Evolutionary conservation across 2,329 filamentous ascomycete genomes (phyloP).

Genomic region (Ascochyta lentis): DNA sequence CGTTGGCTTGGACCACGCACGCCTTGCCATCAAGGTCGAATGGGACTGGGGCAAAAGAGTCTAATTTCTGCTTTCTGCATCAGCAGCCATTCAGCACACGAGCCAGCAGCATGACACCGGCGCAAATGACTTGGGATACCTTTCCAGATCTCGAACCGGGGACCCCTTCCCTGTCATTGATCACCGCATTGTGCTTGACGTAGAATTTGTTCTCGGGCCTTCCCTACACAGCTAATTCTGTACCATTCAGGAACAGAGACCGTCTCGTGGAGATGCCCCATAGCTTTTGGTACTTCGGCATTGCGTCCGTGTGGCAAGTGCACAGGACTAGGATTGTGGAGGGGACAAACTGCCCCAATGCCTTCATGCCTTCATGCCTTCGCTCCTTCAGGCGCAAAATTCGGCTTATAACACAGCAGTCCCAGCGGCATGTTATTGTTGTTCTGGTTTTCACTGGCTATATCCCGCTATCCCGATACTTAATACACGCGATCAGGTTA

Average conservation of each 20-base stretch:
- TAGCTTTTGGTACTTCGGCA: slow-evolving; percentile 49
- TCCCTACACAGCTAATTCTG: slow-evolving; percentile 51
- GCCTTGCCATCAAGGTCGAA: slow-evolving; percentile 16
- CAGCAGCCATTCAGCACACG: slow-evolving; percentile 51
- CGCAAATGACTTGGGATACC: slow-evolving; percentile 45
- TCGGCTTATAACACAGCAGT: slow-evolving; percentile 49
- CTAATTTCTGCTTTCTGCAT: slow-evolving; percentile 46
- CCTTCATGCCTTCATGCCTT: slow-evolving; percentile 51
- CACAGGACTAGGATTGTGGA: slow-evolving; percentile 49
- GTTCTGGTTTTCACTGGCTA: slow-evolving; percentile 33
- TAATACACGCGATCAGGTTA: slow-evolving; percentile 49
- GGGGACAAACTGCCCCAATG: slow-evolving; percentile 47
- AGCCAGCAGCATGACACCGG: slow-evolving; percentile 46
- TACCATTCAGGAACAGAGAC: slow-evolving; percentile 52
- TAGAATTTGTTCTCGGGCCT: slow-evolving; percentile 51
- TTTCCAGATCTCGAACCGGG: slow-evolving; percentile 49
- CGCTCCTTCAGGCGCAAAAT: slow-evolving; percentile 44
- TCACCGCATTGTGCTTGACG: slow-evolving; percentile 55
- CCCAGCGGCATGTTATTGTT: slow-evolving; percentile 40
- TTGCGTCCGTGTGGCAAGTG: slow-evolving; percentile 52
- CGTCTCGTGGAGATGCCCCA: slow-evolving; percentile 51
- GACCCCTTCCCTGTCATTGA: slow-evolving; percentile 48
- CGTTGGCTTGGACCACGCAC: slow-evolving; percentile 40
- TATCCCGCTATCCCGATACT: slow-evolving; percentile 48
- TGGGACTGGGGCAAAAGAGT: slow-evolving; percentile 34